phyloP scores from a whole-genome alignment of 257 asterid genomes.

The Petunia axillaris region DNA sequence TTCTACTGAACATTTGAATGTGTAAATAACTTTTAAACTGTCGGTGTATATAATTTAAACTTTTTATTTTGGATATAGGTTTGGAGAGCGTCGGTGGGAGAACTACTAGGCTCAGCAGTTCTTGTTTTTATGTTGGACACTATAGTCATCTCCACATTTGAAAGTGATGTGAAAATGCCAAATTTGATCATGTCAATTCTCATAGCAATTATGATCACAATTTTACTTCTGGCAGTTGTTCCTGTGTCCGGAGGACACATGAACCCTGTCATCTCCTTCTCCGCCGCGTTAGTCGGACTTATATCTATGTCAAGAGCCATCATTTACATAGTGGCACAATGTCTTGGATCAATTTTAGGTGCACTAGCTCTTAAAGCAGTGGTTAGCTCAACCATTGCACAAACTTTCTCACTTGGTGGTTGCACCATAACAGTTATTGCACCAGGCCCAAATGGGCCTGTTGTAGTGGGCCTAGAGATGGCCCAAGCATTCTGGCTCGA shows the following conservation, averaged over 20 bases:
- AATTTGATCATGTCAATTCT: constrained; percentile 56
- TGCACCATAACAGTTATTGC: constrained; percentile 61
- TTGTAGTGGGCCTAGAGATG: constrained; percentile 48
- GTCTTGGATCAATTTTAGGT: constrained; percentile 60
- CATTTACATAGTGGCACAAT: constrained; percentile 61
- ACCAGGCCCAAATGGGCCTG: constrained; percentile 58
- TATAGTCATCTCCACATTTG: constrained; percentile 61
- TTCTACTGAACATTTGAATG: not conserved
- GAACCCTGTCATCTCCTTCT: constrained; percentile 74
- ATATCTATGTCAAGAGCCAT: constrained; percentile 66
- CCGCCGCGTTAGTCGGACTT: constrained; percentile 71
- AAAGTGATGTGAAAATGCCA: constrained; percentile 58
- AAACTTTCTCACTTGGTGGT: constrained; percentile 65
- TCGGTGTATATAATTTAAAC: not conserved
- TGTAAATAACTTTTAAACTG: not conserved
- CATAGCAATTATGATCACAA: constrained; percentile 47
- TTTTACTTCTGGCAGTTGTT: constrained; percentile 65
- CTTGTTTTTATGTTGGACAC: constrained; percentile 73
- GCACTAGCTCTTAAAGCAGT: constrained; percentile 76
- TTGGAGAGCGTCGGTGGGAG: constrained; percentile 80
- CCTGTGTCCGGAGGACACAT: constrained; percentile 84
- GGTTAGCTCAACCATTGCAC: constrained; percentile 40
- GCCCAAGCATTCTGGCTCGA: constrained; percentile 74
- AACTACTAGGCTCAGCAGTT: constrained; percentile 67
- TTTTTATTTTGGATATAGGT: constrained; percentile 38